Base-by-base conservation (phyloP, 768 basidiomycete genomes). In the Steccherinum ochraceum region DNA sequence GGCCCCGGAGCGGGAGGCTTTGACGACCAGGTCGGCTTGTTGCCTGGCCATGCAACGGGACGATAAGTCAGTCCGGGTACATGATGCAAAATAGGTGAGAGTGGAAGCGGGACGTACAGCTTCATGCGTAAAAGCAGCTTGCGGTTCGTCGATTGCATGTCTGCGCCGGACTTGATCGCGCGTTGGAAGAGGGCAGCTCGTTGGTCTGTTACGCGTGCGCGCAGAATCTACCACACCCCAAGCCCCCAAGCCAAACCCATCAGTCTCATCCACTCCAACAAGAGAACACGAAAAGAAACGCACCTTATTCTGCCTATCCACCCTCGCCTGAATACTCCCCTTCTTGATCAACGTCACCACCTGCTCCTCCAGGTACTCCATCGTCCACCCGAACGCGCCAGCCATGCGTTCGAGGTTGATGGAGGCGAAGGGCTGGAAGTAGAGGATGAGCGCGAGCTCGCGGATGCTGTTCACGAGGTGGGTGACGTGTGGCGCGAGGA, bases 241-340 rank as follows among this genome's bases (percentile, higher is more conserved):
- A 35, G n/a, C n/a, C 24, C 43, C n/a, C 26, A 25, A 4, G 27
- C 45, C 16, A 12, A 12, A 5, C 16, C 30, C 30, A 35, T 35
- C 30, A 35, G 30, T 35, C 30, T 35, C 16, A 13, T 12, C 27
- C 18, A 23, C 12, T 19, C 23, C 30, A 11, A 46, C 23, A 11
- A 21, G 16, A 39, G 13, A 48, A 23, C 3, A 5, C 26, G 26
- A n/a, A 12, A 18, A 3, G 26, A 10, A 5, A 56, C 67, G 40
- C 45, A 86, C 90, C 77, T 90, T 92, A 67, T 93, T 91, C 65
- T 88, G 86, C 59, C 89, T 86, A 63, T 97, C 93, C 16, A 96
- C 84, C 10, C 91, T 75, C 2, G 82, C 93, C 58, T 86, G 78
- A 54, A 97, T 89, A 44, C 79, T 74, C 1, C 89, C 88, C 1